Evolutionary conservation across 306 rosid genomes (phyloP).

Genomic region (Abrus precatorius): DNA sequence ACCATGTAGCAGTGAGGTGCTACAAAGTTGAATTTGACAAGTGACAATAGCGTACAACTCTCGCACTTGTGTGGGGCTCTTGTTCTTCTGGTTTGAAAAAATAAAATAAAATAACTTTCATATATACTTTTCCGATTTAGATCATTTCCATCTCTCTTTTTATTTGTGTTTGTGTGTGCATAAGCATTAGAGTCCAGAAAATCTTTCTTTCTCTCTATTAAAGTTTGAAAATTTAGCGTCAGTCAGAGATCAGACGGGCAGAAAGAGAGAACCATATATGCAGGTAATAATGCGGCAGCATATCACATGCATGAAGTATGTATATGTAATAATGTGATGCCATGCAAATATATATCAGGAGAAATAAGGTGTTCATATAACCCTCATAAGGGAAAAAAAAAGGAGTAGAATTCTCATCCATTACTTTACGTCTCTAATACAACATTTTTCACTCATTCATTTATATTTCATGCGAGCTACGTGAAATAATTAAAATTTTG

Average conservation of each 20-base stretch:
- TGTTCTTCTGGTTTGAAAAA: constrained; percentile 11
- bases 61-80: constrained; percentile 37
- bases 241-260: not conserved
- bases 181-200: not conserved
- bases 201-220: constrained; percentile 27
- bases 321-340: not conserved
- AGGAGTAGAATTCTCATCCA: not conserved
- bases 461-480: not conserved
- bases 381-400: not conserved
- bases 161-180: not conserved
- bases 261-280: not conserved
- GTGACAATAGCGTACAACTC: constrained; percentile 25
- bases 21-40: constrained; percentile 22
- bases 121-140: constrained; percentile 31
- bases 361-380: not conserved
- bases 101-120: not conserved
- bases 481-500: not conserved
- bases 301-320: constrained; percentile 33
- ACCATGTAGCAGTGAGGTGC: constrained; percentile 1
- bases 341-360: constrained; percentile 26
- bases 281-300: constrained; percentile 5
- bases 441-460: not conserved
- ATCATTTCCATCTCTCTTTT: constrained; percentile 24
- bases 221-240: constrained; percentile 10
- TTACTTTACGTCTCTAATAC: not conserved